phyloP scores from a whole-genome alignment of 495 filamentous ascomycete genomes.

The Aspergillus biplanus region DNA sequence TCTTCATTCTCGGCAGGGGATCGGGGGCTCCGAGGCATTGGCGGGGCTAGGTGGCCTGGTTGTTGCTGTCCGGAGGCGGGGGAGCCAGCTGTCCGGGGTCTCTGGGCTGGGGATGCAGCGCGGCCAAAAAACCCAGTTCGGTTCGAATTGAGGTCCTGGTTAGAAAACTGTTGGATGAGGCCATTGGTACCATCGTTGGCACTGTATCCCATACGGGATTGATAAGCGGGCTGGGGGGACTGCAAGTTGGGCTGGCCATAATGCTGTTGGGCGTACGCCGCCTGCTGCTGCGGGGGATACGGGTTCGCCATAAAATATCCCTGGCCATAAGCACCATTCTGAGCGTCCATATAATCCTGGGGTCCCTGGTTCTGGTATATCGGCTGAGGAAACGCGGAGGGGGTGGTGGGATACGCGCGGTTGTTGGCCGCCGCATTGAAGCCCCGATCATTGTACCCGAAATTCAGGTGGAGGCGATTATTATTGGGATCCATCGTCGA shows the following conservation, averaged over 20 bases:
- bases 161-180: slow-evolving; percentile 92
- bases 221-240: slow-evolving; percentile 55
- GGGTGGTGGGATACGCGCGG: slow-evolving; percentile 93
- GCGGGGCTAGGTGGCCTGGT: slow-evolving; percentile 65
- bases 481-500: slow-evolving; percentile 57
- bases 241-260: slow-evolving; percentile 66
- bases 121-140: slow-evolving; percentile 71
- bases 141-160: slow-evolving; percentile 85
- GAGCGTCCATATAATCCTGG: slow-evolving; percentile 56
- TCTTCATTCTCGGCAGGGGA: slow-evolving; percentile 49
- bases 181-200: slow-evolving; percentile 71
- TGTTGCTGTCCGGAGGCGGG: slow-evolving; percentile 62
- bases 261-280: slow-evolving; percentile 63
- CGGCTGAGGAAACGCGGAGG: slow-evolving; percentile 93
- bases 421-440: slow-evolving; percentile 62
- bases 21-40: slow-evolving; percentile 58
- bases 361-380: slow-evolving; percentile 70
- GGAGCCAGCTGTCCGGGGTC: slow-evolving; percentile 76
- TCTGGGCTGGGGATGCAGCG: slow-evolving; percentile 69
- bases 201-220: slow-evolving; percentile 50
- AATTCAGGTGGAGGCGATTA: slow-evolving; percentile 71
- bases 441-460: slow-evolving; percentile 65
- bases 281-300: slow-evolving; percentile 66
- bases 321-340: slow-evolving; percentile 52
- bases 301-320: slow-evolving; percentile 69